A percentile compares a stretch with the other conserved stretches of the same genome.
phyloP scores from a whole-genome alignment of 257 asterid genomes.

The Asclepias syriaca region DNA sequence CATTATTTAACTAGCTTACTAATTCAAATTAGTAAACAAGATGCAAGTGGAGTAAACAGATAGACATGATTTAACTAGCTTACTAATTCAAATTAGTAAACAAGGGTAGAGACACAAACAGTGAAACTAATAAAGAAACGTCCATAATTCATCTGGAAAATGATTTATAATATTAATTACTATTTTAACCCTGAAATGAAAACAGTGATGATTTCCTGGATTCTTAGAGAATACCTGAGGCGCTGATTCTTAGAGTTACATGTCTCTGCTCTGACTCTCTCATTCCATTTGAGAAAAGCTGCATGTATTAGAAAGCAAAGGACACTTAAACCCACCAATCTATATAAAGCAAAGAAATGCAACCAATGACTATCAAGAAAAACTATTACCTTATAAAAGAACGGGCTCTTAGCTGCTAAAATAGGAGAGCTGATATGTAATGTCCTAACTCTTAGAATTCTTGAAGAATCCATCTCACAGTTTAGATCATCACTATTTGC shows the following conservation, averaged over 20 bases:
- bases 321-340: slow-evolving; percentile 15
- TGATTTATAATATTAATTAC: neutral
- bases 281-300: slow-evolving; percentile 98
- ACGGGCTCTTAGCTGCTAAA: slow-evolving; percentile 37
- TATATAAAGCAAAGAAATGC: neutral
- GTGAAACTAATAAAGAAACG: neutral
- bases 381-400: slow-evolving; percentile 25
- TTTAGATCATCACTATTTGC: slow-evolving; percentile 21
- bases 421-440: slow-evolving; percentile 36
- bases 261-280: slow-evolving; percentile 98
- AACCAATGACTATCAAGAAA: neutral
- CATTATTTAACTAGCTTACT: neutral
- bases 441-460: slow-evolving; percentile 23
- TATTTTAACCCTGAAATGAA: neutral
- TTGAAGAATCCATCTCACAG: slow-evolving; percentile 26
- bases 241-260: slow-evolving; percentile 77
- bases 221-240: slow-evolving; percentile 53
- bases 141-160: too few species aligned
- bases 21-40: neutral
- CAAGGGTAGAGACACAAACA: neutral
- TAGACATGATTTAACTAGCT: neutral
- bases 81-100: neutral
- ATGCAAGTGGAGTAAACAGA: neutral
- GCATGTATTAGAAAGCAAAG: slow-evolving; percentile 20
- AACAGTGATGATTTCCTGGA: too few species aligned